phyloP scores from a whole-genome alignment of 2,329 filamentous ascomycete species.

The Drechslerella coelobrocha region DNA sequence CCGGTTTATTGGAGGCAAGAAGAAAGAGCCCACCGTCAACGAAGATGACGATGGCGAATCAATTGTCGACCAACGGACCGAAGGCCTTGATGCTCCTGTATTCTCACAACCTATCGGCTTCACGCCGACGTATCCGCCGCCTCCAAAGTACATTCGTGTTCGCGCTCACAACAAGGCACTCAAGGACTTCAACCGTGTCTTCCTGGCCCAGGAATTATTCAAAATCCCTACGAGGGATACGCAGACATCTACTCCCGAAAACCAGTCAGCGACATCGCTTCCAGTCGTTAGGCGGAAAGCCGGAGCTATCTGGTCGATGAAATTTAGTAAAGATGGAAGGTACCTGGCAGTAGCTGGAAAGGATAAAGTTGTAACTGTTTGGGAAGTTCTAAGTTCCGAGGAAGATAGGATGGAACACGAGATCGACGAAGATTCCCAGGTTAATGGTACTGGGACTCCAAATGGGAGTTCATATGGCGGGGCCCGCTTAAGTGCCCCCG shows the following conservation, averaged over 20 bases:
- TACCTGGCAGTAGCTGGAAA: constrained; percentile 92
- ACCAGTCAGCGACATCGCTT: constrained; percentile 53
- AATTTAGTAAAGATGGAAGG: constrained; percentile 89
- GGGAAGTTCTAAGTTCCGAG: constrained; percentile 81
- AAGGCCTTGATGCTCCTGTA: constrained; percentile 81
- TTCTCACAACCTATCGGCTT: constrained; percentile 82
- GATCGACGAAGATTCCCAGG: constrained; percentile 67
- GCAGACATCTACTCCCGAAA: constrained; percentile 57
- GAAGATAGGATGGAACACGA: constrained; percentile 80
- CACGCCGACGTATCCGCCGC: constrained; percentile 84
- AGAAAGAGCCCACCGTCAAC: constrained; percentile 64
- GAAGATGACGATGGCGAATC: constrained; percentile 69
- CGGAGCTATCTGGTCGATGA: constrained; percentile 86
- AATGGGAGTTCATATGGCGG: constrained; percentile 56
- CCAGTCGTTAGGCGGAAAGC: constrained; percentile 54
- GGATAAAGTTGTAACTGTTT: constrained; percentile 83
- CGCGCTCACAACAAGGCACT: constrained; percentile 79
- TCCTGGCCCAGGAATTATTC: constrained; percentile 87
- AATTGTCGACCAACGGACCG: constrained; percentile 70
- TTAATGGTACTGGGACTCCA: background rate
- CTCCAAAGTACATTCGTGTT: constrained; percentile 85
- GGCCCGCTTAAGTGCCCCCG: constrained; percentile 81
- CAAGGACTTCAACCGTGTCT: constrained; percentile 83
- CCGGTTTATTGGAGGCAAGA: constrained; percentile 79
- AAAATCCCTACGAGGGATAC: constrained; percentile 59